Percentiles rank a stretch among this genome's conserved stretches.
phyloP scores from a whole-genome alignment of 2,329 filamentous ascomycete species.

The Cadophora luteo-olivacea region DNA sequence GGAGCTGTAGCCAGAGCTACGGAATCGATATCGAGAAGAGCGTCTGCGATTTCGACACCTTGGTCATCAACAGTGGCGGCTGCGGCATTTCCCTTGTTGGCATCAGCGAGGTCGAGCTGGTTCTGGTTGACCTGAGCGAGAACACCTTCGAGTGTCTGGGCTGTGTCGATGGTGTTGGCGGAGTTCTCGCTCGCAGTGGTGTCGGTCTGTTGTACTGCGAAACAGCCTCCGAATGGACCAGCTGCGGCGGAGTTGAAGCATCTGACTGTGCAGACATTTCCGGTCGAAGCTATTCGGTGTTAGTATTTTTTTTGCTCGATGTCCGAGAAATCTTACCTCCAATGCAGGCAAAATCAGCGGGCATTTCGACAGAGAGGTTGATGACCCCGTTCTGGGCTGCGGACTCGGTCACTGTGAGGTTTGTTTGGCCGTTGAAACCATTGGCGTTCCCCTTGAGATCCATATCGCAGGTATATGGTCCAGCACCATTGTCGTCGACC shows the following conservation, averaged over 20 bases:
- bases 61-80: conserved; percentile 38
- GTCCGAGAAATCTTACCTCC: conserved; percentile 53
- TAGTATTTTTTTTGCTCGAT: background rate
- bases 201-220: conserved; percentile 63
- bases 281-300: conserved; percentile 54
- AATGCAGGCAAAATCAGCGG: conserved; percentile 54
- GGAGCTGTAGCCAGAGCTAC: conserved; percentile 13
- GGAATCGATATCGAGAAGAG: conserved; percentile 14
- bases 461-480: conserved; percentile 61
- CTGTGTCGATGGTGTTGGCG: conserved; percentile 24
- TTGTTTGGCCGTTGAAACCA: conserved; percentile 41
- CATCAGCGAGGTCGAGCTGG: conserved; percentile 55
- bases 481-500: conserved; percentile 59
- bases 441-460: conserved; percentile 54
- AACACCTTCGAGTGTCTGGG: conserved; percentile 53
- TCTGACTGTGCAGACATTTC: conserved; percentile 63
- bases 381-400: conserved; percentile 64
- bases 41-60: conserved; percentile 10
- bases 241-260: conserved; percentile 64
- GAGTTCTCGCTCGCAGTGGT: conserved; percentile 29
- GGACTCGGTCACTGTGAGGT: conserved; percentile 62
- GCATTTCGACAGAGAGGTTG: conserved; percentile 61
- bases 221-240: conserved; percentile 64
- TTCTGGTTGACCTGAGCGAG: conserved; percentile 57
- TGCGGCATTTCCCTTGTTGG: conserved; percentile 53